Percentiles rank a stretch among this genome's conserved stretches.
These are phyloP conservation scores for Tephrocybe sp. DNA, from an alignment of 768 basidiomycete species.

Conservation along the genomic window DNA sequence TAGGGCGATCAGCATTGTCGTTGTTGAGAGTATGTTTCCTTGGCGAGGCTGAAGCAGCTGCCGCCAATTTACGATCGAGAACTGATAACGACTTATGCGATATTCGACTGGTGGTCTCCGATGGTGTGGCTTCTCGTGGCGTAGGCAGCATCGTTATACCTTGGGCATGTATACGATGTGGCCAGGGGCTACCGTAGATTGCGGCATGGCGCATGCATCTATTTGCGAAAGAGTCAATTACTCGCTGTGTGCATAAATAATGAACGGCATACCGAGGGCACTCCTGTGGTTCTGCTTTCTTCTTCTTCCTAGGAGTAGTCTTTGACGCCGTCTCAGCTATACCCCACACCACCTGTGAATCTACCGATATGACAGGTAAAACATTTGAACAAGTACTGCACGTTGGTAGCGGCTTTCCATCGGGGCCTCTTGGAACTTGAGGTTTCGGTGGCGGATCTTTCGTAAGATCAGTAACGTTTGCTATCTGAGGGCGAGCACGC, in stretches of 20 bases:
- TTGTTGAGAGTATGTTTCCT: constrained; percentile 31
- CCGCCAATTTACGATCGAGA: constrained; percentile 55
- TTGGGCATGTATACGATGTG: constrained; percentile 55
- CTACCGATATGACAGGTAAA: constrained; percentile 74
- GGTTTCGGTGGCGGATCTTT: constrained; percentile 37
- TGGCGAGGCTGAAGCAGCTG: constrained; percentile 31
- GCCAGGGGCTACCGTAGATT: constrained; percentile 75
- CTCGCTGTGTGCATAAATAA: constrained; percentile 9
- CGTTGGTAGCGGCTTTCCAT: constrained; percentile 68
- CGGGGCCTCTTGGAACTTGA: constrained; percentile 53
- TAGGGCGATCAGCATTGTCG: constrained; percentile 35
- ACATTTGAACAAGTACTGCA: constrained; percentile 72
- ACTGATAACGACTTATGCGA: constrained; percentile 50
- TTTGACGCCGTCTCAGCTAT: constrained; percentile 41
- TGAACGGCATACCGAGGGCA: constrained; percentile 65
- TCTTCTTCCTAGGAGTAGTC: constrained; percentile 54
- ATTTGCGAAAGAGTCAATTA: background rate
- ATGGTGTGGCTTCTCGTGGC: constrained; percentile 50
- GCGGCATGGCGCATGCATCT: constrained; percentile 82
- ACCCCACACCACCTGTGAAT: constrained; percentile 76
- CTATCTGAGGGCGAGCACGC: constrained; percentile 44
- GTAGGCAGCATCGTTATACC: constrained; percentile 45
- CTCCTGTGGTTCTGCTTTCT: constrained; percentile 50
- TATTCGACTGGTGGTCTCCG: constrained; percentile 48
- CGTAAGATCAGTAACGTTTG: constrained; percentile 32